A percentile compares a stretch with the other conserved stretches of the same genome.
phyloP scores from a whole-genome alignment of 2,329 filamentous ascomycete species.

The Colletotrichum gloeosporioides region DNA sequence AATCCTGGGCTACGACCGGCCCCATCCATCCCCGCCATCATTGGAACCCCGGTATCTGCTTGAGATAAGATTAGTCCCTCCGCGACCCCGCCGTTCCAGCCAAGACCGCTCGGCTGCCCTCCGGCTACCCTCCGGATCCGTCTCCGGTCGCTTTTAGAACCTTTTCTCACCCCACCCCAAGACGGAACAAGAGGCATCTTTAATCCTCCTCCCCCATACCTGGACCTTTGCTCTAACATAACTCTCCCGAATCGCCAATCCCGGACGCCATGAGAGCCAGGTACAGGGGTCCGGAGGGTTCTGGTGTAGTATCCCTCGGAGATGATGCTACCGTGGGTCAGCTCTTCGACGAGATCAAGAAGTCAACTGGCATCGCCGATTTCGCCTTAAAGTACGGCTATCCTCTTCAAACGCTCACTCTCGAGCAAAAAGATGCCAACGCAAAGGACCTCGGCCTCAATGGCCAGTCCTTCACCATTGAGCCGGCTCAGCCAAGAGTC shows the following conservation, averaged over 20 bases:
- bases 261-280: constrained; percentile 69
- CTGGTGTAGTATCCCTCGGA: constrained; percentile 71
- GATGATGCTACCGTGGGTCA: constrained; percentile 70
- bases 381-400: constrained; percentile 87
- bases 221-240: background rate
- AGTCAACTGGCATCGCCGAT: constrained; percentile 66
- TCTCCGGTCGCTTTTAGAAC: background rate
- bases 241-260: background rate
- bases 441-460: constrained; percentile 54
- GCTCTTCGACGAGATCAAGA: constrained; percentile 64
- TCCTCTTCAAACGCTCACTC: constrained; percentile 73
- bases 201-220: background rate
- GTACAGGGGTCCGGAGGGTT: constrained; percentile 76
- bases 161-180: background rate
- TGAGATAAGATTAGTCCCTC: constrained; percentile 1
- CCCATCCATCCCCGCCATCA: background rate
- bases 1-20: background rate
- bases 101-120: background rate
- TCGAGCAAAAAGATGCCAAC: constrained; percentile 55
- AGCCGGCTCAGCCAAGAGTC: constrained; percentile 32
- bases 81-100: constrained; percentile 1
- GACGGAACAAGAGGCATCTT: background rate
- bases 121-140: background rate
- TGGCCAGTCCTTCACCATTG: constrained; percentile 57
- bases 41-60: background rate